These are phyloP conservation scores for Claviceps arundinis DNA, from an alignment of 2,329 filamentous ascomycete genomes.

Conservation along the genomic window DNA sequence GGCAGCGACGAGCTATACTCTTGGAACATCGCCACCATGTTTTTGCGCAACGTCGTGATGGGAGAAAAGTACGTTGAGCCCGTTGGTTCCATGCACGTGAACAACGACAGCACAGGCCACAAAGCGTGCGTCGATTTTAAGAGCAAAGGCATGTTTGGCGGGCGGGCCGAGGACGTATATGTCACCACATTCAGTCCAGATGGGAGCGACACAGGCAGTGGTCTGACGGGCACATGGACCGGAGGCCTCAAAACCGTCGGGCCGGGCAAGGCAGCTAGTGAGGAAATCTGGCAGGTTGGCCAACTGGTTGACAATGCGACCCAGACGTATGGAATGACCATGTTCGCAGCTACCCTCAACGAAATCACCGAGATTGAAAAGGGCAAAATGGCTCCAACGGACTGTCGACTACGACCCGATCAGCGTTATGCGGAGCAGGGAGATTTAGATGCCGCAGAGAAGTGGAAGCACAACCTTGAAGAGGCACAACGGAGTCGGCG, in stretches of 20 bases:
- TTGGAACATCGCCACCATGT: slow-evolving; percentile 79
- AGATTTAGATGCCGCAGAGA: slow-evolving; percentile 71
- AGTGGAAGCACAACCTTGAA: slow-evolving; percentile 69
- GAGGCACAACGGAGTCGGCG: slow-evolving; percentile 70
- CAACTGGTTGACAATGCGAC: slow-evolving; percentile 64
- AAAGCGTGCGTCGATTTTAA: slow-evolving; percentile 86
- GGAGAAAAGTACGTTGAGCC: slow-evolving; percentile 98
- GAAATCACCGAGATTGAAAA: slow-evolving; percentile 74
- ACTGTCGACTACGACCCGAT: slow-evolving; percentile 73
- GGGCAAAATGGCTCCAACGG: slow-evolving; percentile 62
- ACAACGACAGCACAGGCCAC: slow-evolving; percentile 71
- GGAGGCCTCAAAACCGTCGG: slow-evolving; percentile 52
- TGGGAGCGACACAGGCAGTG: slow-evolving; percentile 51
- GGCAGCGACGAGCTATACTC: slow-evolving; percentile 69
- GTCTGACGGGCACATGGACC: slow-evolving; percentile 78
- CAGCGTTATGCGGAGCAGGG: slow-evolving; percentile 76
- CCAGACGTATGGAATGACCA: slow-evolving; percentile 76
- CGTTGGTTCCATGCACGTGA: slow-evolving; percentile 74
- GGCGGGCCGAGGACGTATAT: slow-evolving; percentile 77
- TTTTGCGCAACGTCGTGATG: slow-evolving; percentile 90
- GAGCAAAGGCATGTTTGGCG: slow-evolving; percentile 92
- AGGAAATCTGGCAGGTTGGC: slow-evolving; percentile 68
- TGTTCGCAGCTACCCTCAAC: slow-evolving; percentile 76
- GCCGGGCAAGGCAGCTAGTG: slow-evolving; percentile 44
- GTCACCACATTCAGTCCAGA: slow-evolving; percentile 58